Evolutionary conservation across 345 rosid species (phyloP), one percentile per base, ranked within the genome.

Genomic region (Mallotus nudiflorus): DNA sequence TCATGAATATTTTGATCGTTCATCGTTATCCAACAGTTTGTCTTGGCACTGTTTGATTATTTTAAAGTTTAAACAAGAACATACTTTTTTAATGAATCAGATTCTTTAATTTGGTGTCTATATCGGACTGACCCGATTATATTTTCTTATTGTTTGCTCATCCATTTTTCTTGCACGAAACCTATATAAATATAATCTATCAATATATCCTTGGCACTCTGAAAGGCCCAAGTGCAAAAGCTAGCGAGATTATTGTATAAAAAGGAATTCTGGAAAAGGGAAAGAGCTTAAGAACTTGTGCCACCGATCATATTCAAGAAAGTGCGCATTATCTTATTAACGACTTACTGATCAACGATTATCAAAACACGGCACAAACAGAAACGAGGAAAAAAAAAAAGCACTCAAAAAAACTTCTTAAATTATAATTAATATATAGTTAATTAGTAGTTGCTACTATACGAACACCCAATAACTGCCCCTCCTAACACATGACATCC

Each of bases 401-500:
- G 22, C 57, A 59, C 62, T 56, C 19, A 53, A 42, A 18, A 61
- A 44, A 58, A 37, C 62, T 63, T 15, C 63, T 60, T 65, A 49
- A 15, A 67, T 40, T 55, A 75, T 19, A 16, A 1, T 16, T 19
- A 15, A 16, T 16, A 19, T 50, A n/a, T n/a, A 33, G 37, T 4
- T 4, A 42, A 9, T 42, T 42, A 42, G 69, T 71, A 69, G 62
- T 66, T 46, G 35, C 68, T 62, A 61, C 13, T 53, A 71, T 68
- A 78, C 62, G 6, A 51, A 52, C 68, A 55, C 55, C 55, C n/a
- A 39, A 35, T 62, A 54, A 24, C 53, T 22, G 1, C n/a, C 3
- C 22, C 24, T 39, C 46, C 73, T 81, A 94, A 75, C 97, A 91
- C 97, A 94, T 90, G 63, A 94, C 99, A 77, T 94, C 99, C 87